Evolutionary conservation across 2,329 filamentous ascomycete genomes (phyloP), one percentile per base, ranked within the genome.

Genomic region (Trichocomaceae sp.): DNA sequence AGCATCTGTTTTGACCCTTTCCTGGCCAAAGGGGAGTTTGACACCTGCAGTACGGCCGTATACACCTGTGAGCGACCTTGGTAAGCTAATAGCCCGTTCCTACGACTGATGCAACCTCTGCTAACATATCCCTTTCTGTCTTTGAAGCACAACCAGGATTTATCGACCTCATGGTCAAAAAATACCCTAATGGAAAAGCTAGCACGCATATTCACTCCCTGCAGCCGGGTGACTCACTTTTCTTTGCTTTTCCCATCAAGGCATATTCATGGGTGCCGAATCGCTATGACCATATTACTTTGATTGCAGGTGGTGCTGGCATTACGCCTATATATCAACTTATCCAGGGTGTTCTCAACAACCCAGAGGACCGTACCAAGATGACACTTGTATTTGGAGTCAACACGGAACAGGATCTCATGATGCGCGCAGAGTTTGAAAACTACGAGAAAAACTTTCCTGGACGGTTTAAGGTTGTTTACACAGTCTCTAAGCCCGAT

Each of bases 271-370:
- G 81, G 79, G 77, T 72, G 20, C 71, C 79, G 26, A 74, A 74
- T 52, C 61, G 69, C 51, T 63, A 70, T 72, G 65, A 74, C 68
- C 76, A 80, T 58, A 68, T 89, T n/a, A 79, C 81, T 2, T 75
- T 88, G 39, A 79, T 89, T 44, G 86, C 86, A 0, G 86, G 86
- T 45, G 86, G 86, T 12, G 84, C 84, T 0, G 86, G 86, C 17
- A 87, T 90, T 59, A 88, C 85, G 0, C 86, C 86, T 0, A 78
- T 85, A 60, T 87, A 82, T 65, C 83, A 86, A 65, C 77, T 87
- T 1, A 75, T 80, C 1, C 79, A 77, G 48, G 81, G 81, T 2
- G 84, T 87, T 54, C 72, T 86, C n/a, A 68, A 72, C 45, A 81
- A 87, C 62, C 77, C 83, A 0, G 68, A 75, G 1, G 85, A 88